phyloP scores from a whole-genome alignment of 495 filamentous ascomycete species.

The Aspergillus wentii region DNA sequence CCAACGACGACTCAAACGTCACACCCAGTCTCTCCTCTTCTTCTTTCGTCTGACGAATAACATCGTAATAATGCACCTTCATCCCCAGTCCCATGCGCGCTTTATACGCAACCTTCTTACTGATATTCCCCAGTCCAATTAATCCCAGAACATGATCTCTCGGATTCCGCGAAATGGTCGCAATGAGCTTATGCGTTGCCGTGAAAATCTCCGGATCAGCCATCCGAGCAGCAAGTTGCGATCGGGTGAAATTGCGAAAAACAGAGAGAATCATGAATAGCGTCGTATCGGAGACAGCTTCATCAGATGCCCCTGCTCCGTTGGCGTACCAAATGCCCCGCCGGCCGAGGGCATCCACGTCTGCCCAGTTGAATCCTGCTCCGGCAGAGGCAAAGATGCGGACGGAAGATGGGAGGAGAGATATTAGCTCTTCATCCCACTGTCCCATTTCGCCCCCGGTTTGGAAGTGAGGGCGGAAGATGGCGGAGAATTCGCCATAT shows the following conservation, averaged over 20 bases:
- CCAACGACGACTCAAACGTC: conserved; percentile 10
- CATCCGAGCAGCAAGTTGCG: too few species aligned
- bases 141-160: too few species aligned
- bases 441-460: too few species aligned
- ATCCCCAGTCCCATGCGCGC: conserved; percentile 47
- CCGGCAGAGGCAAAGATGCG: conserved; percentile 29
- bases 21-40: conserved; percentile 8
- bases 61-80: conserved; percentile 58
- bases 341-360: conserved; percentile 28
- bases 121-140: conserved; percentile 76
- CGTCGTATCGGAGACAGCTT: conserved; percentile 65
- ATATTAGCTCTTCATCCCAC: too few species aligned
- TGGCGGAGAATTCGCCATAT: too few species aligned
- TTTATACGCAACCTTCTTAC: conserved; percentile 35
- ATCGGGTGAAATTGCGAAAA: too few species aligned
- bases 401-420: too few species aligned
- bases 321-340: conserved; percentile 51
- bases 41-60: conserved; percentile 35
- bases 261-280: conserved; percentile 65
- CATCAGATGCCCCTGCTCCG: conserved; percentile 61
- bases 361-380: conserved; percentile 37
- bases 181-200: too few species aligned
- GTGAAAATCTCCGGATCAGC: conserved; percentile 48
- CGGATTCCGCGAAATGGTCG: too few species aligned
- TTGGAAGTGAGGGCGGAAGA: too few species aligned